Percentiles rank a stretch among this genome's conserved stretches.
Conservation (phyloP, 225 moss, liverwort and hornwort genomes). For the Physcomitrellopsis africana region DNA sequence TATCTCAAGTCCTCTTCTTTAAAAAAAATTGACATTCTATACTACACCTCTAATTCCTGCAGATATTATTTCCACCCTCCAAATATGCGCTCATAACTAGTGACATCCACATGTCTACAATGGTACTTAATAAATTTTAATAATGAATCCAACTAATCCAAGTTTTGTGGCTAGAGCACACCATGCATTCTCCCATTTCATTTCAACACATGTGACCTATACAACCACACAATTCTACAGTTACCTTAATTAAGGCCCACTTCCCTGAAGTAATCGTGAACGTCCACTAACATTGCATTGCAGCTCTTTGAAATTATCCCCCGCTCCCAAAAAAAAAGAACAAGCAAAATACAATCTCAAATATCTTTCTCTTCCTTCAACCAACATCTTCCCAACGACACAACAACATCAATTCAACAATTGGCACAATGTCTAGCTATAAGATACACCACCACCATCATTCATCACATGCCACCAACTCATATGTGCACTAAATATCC, state of each 20-base stretch:
- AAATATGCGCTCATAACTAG: too few relatives aligned
- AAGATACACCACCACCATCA: too few relatives aligned
- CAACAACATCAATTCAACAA: not conserved
- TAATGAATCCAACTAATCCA: not conserved
- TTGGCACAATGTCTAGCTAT: too few relatives aligned
- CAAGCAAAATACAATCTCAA: not conserved
- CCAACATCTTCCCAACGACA: not conserved
- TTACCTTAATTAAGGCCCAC: slow-evolving; percentile 21
- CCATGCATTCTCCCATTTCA: slow-evolving; percentile 23
- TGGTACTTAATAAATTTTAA: not conserved
- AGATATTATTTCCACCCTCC: too few relatives aligned
- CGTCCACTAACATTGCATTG: not conserved
- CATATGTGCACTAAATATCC: too few relatives aligned
- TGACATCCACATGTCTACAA: not conserved
- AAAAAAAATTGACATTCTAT: slow-evolving; percentile 8
- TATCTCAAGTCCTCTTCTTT: not conserved
- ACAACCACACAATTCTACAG: not conserved
- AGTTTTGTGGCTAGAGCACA: not conserved
- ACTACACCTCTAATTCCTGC: too few relatives aligned
- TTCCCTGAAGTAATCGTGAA: not conserved
- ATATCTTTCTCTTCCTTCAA: not conserved
- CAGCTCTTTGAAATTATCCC: slow-evolving; percentile 14
- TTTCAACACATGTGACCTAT: not conserved
- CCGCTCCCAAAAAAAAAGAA: not conserved
- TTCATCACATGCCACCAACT: too few relatives aligned